These are phyloP conservation scores for Acanthamoeba lenticulata DNA, from an alignment of 208 protist genomes.

Conservation along the genomic window DNA sequence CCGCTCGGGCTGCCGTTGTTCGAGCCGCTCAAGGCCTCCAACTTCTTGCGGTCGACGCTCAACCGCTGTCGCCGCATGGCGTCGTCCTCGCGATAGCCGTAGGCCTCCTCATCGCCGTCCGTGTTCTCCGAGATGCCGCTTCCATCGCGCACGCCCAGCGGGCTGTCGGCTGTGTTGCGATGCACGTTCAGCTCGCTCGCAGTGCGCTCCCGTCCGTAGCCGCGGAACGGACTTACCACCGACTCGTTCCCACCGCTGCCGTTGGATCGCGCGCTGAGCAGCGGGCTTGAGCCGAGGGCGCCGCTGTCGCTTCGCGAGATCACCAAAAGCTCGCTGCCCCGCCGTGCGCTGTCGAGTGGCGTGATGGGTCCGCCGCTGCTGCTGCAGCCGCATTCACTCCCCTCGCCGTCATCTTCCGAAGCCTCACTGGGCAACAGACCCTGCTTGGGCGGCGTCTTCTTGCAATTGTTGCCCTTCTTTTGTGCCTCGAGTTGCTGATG, in stretches of 20 bases:
- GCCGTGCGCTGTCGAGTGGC: not conserved
- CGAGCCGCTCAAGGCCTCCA: not conserved
- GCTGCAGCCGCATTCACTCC: not conserved
- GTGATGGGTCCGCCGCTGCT: not conserved
- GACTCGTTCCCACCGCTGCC: not conserved
- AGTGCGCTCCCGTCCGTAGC: not conserved
- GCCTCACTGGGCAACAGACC: not conserved
- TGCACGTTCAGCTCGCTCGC: slow-evolving; percentile 12
- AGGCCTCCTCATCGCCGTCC: not conserved
- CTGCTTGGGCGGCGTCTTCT: not conserved
- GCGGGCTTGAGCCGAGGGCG: not conserved
- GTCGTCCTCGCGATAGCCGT: not conserved
- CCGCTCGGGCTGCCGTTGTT: not conserved
- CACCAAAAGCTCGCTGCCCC: not conserved
- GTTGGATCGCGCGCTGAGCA: not conserved
- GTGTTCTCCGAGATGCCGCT: not conserved
- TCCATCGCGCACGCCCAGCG: too few relatives aligned
- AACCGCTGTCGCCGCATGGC: not conserved
- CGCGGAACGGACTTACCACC: not conserved
- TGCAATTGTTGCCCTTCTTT: too few relatives aligned
- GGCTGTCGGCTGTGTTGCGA: not conserved
- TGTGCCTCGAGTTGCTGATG: not conserved
- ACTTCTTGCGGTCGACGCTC: not conserved
- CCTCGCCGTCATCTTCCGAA: slow-evolving; percentile 25
- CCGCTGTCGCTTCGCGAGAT: not conserved